Base-by-base conservation (phyloP, 2,329 filamentous ascomycete species). In the Diaporthe destruens region DNA sequence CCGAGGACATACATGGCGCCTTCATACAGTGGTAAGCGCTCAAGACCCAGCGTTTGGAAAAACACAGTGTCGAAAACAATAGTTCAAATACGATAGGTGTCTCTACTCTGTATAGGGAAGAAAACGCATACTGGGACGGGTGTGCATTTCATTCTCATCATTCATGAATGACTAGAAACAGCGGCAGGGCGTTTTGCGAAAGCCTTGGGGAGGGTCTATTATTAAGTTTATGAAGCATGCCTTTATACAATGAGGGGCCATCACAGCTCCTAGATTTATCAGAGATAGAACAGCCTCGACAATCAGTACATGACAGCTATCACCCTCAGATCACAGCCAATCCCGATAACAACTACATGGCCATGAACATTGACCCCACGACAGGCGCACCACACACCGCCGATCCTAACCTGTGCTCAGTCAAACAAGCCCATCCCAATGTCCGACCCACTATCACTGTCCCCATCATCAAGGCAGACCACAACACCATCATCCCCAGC, bases 31-130 rank as follows among this genome's bases (percentile, higher is more conserved):
- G n/a, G n/a, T n/a, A n/a, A n/a, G n/a, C n/a, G n/a, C n/a, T n/a
- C n/a, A n/a, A n/a, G n/a, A n/a, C n/a, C n/a, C n/a, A n/a, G n/a
- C n/a, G n/a, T n/a, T n/a, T n/a, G n/a, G n/a, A n/a, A n/a, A n/a
- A n/a, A n/a, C n/a, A n/a, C n/a, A n/a, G n/a, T n/a, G n/a, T n/a
- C n/a, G n/a, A n/a, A n/a, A n/a, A n/a, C n/a, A n/a, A n/a, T n/a
- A n/a, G n/a, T n/a, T n/a, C n/a, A n/a, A n/a, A n/a, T n/a, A n/a
- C n/a, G n/a, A n/a, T n/a, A n/a, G n/a, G n/a, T n/a, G n/a, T n/a
- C n/a, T n/a, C 25, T 59, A 59, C 36, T 25, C 56, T 42, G 56
- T 42, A 6, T 59, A 59, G 34, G 20, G 23, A 29, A 59, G 56
- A 59, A 59, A 59, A 36, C 3, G 18, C 8, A 34, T n/a, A 5